Evolutionary conservation across 805 yeast species (phyloP).

Genomic region (Ogataea pignaliae): DNA sequence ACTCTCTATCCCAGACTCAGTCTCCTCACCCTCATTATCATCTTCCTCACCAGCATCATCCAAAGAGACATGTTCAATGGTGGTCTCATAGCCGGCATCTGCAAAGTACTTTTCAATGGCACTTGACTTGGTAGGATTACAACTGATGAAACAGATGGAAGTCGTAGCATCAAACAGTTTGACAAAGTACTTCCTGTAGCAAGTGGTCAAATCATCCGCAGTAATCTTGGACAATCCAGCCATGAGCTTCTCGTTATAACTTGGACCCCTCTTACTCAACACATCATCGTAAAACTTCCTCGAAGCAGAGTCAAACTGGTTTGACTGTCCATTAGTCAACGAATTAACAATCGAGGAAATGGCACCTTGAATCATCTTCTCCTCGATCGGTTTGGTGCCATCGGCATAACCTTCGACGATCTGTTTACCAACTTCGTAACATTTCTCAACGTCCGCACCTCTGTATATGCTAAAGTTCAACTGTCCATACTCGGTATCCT

Average conservation of each 20-base stretch:
- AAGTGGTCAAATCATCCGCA: conserved; percentile 44
- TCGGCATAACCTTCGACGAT: conserved; percentile 58
- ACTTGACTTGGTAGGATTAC: conserved; percentile 63
- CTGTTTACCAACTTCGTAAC: conserved; percentile 52
- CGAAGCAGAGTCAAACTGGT: conserved; percentile 59
- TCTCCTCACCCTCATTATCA: conserved; percentile 19
- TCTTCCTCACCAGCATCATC: conserved; percentile 29
- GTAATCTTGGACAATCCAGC: conserved; percentile 48
- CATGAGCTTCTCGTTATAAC: conserved; percentile 53
- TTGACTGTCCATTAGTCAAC: conserved; percentile 66
- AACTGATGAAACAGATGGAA: conserved; percentile 63
- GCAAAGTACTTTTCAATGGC: conserved; percentile 43
- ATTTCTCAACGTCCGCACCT: conserved; percentile 75
- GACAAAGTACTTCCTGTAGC: conserved; percentile 54
- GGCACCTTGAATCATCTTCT: conserved; percentile 62
- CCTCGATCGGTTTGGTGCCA: conserved; percentile 54
- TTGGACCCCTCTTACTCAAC: conserved; percentile 65
- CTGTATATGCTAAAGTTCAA: conserved; percentile 67
- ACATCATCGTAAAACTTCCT: conserved; percentile 62
- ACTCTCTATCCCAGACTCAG: conserved; percentile 6
- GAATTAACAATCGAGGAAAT: conserved; percentile 69
- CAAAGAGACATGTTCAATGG: conserved; percentile 45
- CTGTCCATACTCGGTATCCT: conserved; percentile 61
- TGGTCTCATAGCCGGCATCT: conserved; percentile 53
- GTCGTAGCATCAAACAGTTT: conserved; percentile 55